Conservation (phyloP, 2,329 filamentous ascomycete genomes). For the Conoideocrella luteorostrata region DNA sequence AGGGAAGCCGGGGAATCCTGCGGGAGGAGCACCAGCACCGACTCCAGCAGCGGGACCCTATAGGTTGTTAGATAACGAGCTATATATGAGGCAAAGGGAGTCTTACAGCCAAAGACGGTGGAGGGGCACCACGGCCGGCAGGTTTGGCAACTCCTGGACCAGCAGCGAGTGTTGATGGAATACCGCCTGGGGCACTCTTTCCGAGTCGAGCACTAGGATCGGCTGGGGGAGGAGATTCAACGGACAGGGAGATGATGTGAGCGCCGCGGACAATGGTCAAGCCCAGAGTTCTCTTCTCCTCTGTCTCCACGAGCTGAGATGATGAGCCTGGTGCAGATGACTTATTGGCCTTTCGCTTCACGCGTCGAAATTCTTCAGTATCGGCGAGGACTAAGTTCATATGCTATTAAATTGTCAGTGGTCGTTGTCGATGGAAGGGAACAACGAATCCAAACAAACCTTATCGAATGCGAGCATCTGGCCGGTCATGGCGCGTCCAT, state of each 20-base stretch:
- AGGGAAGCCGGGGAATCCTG: conserved; percentile 47
- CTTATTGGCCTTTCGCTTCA: conserved; percentile 79
- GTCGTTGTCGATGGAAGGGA: neutral
- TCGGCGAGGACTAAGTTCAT: conserved; percentile 99
- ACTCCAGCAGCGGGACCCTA: conserved; percentile 80
- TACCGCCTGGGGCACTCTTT: conserved; percentile 62
- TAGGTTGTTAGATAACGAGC: conserved; percentile 15
- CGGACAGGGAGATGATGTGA: conserved; percentile 88
- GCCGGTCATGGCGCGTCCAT: conserved; percentile 92
- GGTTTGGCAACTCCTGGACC: conserved; percentile 88
- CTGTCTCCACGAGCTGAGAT: conserved; percentile 70
- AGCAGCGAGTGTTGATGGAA: conserved; percentile 64
- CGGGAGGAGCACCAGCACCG: conserved; percentile 63
- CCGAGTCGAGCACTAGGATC: conserved; percentile 88
- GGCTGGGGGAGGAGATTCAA: conserved; percentile 90
- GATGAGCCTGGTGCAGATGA: conserved; percentile 53
- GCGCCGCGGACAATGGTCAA: conserved; percentile 91
- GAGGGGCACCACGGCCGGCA: conserved; percentile 73
- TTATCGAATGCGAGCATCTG: conserved; percentile 99
- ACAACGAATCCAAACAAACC: conserved; percentile 40
- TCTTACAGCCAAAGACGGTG: conserved; percentile 67
- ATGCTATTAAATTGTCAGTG: conserved; percentile 53
- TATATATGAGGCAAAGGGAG: neutral
- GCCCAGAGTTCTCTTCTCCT: conserved; percentile 96
- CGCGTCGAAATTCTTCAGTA: conserved; percentile 92